Percentiles rank a stretch among this genome's conserved stretches.
phyloP scores from a whole-genome alignment of 257 asterid genomes.

The Plantago ovata region DNA sequence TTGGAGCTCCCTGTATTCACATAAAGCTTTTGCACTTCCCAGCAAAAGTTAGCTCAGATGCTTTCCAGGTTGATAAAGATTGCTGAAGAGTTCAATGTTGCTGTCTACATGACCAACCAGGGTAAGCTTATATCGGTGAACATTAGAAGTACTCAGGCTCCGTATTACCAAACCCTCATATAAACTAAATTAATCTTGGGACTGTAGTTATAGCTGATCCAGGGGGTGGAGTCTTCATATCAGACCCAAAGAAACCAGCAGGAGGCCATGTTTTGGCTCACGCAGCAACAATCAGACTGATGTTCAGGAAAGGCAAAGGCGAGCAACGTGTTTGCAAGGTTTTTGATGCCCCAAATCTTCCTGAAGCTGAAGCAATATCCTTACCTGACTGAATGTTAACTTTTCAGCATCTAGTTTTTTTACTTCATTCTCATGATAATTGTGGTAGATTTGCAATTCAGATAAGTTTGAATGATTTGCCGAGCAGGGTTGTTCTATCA shows the following conservation, averaged over 20 bases:
- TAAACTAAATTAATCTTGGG: constrained; percentile 13
- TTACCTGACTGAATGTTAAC: constrained; percentile 7
- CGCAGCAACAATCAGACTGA: constrained; percentile 88
- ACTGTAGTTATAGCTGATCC: constrained; percentile 98
- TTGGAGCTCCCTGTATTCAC: constrained; percentile 16
- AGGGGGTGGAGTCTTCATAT: constrained; percentile 95
- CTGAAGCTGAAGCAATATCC: constrained; percentile 99
- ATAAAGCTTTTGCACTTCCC: constrained; percentile 23
- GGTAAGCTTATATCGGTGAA: constrained; percentile 32
- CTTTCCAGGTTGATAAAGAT: constrained; percentile 91
- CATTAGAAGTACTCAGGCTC: not conserved
- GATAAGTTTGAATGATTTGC: not conserved
- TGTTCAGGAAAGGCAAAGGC: constrained; percentile 99
- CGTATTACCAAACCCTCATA: not conserved
- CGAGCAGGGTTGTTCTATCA: too few species aligned
- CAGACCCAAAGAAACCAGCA: constrained; percentile 98
- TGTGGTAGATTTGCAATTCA: not conserved
- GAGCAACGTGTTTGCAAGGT: constrained; percentile 89
- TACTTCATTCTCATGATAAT: constrained; percentile 9
- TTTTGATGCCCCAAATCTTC: constrained; percentile 97
- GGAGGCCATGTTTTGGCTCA: constrained; percentile 99
- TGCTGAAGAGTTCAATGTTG: constrained; percentile 96
- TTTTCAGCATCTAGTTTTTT: constrained; percentile 1
- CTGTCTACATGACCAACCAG: constrained; percentile 99
- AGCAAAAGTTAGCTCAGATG: constrained; percentile 99